Conservation (phyloP, 441 rosid genomes). For the Croton setiger region DNA sequence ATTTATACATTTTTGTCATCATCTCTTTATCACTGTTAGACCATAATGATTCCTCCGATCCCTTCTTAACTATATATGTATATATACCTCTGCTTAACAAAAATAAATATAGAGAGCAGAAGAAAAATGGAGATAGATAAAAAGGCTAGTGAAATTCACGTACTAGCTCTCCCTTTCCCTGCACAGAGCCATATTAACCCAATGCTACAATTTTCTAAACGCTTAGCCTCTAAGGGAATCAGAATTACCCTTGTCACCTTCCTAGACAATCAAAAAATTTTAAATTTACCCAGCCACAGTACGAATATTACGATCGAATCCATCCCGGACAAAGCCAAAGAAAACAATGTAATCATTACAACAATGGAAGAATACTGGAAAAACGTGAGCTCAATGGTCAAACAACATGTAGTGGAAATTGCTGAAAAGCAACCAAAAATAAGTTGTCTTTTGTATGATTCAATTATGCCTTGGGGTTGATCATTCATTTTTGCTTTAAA, state of each 20-base stretch:
- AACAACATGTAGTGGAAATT: slow-evolving; percentile 24
- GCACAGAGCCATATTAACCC: slow-evolving; percentile 49
- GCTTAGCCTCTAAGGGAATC: slow-evolving; percentile 32
- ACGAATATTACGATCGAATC: slow-evolving; percentile 33
- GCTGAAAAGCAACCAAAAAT: slow-evolving; percentile 9
- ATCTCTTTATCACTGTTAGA: not conserved
- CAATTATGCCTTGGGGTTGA: slow-evolving; percentile 31
- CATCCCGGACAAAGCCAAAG: slow-evolving; percentile 41
- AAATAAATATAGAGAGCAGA: not conserved
- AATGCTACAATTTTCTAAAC: slow-evolving; percentile 40
- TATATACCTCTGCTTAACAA: not conserved
- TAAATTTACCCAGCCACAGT: slow-evolving; percentile 13
- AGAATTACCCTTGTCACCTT: slow-evolving; percentile 33
- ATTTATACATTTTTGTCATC: not conserved
- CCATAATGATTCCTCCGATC: not conserved
- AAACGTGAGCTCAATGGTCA: slow-evolving; percentile 8
- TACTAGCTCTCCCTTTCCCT: not conserved
- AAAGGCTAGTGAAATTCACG: not conserved
- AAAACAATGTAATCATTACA: slow-evolving; percentile 6
- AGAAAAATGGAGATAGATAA: not conserved
- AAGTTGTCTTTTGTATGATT: slow-evolving; percentile 35
- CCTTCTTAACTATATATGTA: not conserved
- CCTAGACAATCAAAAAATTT: slow-evolving; percentile 23
- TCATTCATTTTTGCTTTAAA: too few relatives aligned
- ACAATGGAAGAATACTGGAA: slow-evolving; percentile 13